A percentile compares a stretch with the other conserved stretches of the same genome.
Evolutionary conservation across 2,329 filamentous ascomycete species (phyloP).

Genomic region (Arthrobotrys entomopaga): DNA sequence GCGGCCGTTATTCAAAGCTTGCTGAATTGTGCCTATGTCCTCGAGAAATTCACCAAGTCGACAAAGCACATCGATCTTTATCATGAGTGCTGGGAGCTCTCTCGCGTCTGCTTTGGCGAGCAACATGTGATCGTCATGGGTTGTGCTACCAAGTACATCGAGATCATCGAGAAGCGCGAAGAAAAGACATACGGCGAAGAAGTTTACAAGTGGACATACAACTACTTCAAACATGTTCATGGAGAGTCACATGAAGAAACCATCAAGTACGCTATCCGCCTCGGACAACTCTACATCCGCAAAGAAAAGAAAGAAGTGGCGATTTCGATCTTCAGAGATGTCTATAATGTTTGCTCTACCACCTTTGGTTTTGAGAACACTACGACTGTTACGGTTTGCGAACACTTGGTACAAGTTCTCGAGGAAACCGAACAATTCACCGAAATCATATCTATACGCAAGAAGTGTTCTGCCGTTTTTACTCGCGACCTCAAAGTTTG

Average conservation of each 20-base stretch:
- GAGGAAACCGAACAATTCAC: slow-evolving; percentile 33
- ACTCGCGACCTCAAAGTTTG: slow-evolving; percentile 28
- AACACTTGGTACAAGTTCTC: slow-evolving; percentile 29
- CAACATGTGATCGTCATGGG: slow-evolving; percentile 3
- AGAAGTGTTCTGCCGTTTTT: slow-evolving; percentile 21
- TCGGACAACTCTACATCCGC: slow-evolving; percentile 18
- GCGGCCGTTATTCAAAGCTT: slow-evolving; percentile 21
- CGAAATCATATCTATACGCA: slow-evolving; percentile 32
- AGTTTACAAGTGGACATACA: slow-evolving; percentile 37
- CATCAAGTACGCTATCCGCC: slow-evolving; percentile 20
- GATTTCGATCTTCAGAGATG: slow-evolving; percentile 19
- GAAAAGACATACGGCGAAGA: slow-evolving; percentile 13
- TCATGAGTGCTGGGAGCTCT: slow-evolving; percentile 30
- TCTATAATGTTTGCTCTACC: slow-evolving; percentile 16
- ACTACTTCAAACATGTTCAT: slow-evolving; percentile 28
- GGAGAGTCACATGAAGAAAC: slow-evolving; percentile 27
- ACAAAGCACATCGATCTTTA: slow-evolving; percentile 28
- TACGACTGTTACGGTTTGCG: slow-evolving; percentile 26
- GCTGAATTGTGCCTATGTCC: slow-evolving; percentile 24
- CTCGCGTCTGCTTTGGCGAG: slow-evolving; percentile 20
- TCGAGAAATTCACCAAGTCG: slow-evolving; percentile 23
- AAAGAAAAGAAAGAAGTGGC: slow-evolving; percentile 31
- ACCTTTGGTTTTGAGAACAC: slow-evolving; percentile 11
- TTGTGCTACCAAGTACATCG: slow-evolving; percentile 27
- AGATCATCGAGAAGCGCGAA: slow-evolving; percentile 19